Percentiles rank a stretch among this genome's conserved stretches.
Evolutionary conservation across 352 stramenopile genomes (phyloP).

Genomic region (Phytophthora brassicae): DNA sequence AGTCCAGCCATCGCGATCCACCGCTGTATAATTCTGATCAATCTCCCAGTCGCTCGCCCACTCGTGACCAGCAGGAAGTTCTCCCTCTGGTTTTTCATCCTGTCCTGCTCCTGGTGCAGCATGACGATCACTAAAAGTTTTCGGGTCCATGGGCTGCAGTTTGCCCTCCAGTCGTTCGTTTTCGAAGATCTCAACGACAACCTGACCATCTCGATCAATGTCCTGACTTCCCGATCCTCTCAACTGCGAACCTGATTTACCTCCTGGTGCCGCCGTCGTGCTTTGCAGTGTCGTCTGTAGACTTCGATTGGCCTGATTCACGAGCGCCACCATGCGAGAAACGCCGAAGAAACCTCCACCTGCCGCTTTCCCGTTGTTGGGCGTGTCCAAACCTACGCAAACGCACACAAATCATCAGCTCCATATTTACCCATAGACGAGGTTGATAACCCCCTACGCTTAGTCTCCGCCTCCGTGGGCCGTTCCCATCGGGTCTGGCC

Average conservation of each 20-base stretch:
- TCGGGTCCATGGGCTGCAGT: conserved; percentile 69
- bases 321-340: conserved; percentile 66
- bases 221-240: conserved; percentile 59
- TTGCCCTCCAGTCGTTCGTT: conserved; percentile 84
- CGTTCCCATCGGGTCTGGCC: conserved; percentile 70
- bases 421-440: background rate
- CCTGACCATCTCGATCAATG: conserved; percentile 67
- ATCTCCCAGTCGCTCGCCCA: conserved; percentile 87
- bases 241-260: conserved; percentile 30
- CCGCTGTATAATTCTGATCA: conserved; percentile 76
- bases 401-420: background rate
- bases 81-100: conserved; percentile 65
- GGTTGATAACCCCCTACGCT: conserved; percentile 33
- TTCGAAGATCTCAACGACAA: conserved; percentile 83
- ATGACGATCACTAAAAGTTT: conserved; percentile 67
- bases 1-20: conserved; percentile 83
- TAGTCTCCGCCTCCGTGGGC: conserved; percentile 65
- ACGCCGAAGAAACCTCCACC: conserved; percentile 70
- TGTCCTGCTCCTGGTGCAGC: conserved; percentile 54
- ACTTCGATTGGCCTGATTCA: conserved; percentile 70
- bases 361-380: conserved; percentile 37
- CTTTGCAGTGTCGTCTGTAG: conserved; percentile 73
- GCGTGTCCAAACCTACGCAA: conserved; percentile 33
- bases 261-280: conserved; percentile 28
- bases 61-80: conserved; percentile 70